Percentiles rank a stretch among this genome's conserved stretches.
Evolutionary conservation across 2,329 filamentous ascomycete genomes (phyloP).

Genomic region (Knoxdaviesia capensis): DNA sequence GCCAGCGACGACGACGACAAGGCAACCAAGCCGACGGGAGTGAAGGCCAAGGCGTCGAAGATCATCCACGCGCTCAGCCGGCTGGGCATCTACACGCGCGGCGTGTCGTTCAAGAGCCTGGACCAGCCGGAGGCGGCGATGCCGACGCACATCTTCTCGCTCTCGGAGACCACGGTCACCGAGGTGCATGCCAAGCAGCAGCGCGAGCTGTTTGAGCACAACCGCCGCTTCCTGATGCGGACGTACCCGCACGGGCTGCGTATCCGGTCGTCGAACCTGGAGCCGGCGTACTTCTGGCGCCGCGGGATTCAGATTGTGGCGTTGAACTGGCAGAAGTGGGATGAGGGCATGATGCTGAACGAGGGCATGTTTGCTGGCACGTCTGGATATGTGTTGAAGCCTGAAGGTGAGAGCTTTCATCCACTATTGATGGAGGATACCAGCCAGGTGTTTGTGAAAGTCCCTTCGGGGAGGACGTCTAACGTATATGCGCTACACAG

Average conservation of each 20-base stretch:
- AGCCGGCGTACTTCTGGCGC: conserved; percentile 71
- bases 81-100: conserved; percentile 67
- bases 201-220: conserved; percentile 53
- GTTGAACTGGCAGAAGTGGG: conserved; percentile 82
- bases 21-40: conserved; percentile 21
- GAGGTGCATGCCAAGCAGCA: conserved; percentile 31
- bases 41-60: conserved; percentile 29
- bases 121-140: conserved; percentile 48
- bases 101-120: conserved; percentile 64
- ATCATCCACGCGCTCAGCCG: conserved; percentile 56
- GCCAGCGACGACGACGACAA: conserved; percentile 16
- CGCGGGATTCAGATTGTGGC: conserved; percentile 81
- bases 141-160: conserved; percentile 49
- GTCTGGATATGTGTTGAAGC: conserved; percentile 74
- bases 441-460: too few relatives aligned
- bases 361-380: conserved; percentile 77
- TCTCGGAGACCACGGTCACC: conserved; percentile 44
- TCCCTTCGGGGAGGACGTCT: background rate
- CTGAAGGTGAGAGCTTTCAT: conserved; percentile 28
- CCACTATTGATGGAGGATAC: too few relatives aligned
- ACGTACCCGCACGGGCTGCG: conserved; percentile 72
- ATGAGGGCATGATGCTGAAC: conserved; percentile 91
- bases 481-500: conserved; percentile 6
- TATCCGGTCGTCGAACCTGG: conserved; percentile 68
- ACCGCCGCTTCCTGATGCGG: conserved; percentile 64